Conservation (phyloP, 495 filamentous ascomycete species). For the Penicillium macrosclerotiorum region DNA sequence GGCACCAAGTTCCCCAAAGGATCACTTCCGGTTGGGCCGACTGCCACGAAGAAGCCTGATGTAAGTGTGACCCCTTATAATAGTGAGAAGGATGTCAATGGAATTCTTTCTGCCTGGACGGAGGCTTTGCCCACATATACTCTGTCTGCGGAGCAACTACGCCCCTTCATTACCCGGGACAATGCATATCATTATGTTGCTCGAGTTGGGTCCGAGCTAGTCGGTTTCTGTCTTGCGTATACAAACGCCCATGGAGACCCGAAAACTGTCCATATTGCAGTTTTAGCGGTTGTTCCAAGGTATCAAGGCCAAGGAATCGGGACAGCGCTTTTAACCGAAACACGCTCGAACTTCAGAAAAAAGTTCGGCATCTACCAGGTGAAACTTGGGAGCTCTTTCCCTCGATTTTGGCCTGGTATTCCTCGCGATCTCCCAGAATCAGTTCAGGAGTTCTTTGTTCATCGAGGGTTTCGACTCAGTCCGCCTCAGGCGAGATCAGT, state of each 20-base stretch:
- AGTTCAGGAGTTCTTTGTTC: slow-evolving; percentile 42
- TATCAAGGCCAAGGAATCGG: slow-evolving; percentile 44
- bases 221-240: slow-evolving; percentile 46
- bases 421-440: slow-evolving; percentile 37
- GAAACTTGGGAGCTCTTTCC: slow-evolving; percentile 44
- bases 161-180: slow-evolving; percentile 21
- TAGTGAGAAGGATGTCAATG: slow-evolving; percentile 28
- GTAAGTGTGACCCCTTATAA: slow-evolving; percentile 20
- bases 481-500: slow-evolving; percentile 27
- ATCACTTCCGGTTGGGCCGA: slow-evolving; percentile 33
- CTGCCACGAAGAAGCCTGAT: slow-evolving; percentile 11
- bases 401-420: slow-evolving; percentile 50
- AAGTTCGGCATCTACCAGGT: slow-evolving; percentile 24
- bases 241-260: slow-evolving; percentile 21
- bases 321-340: slow-evolving; percentile 37
- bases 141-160: slow-evolving; percentile 28
- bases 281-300: slow-evolving; percentile 40
- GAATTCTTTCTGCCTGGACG: slow-evolving; percentile 35
- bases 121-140: slow-evolving; percentile 41
- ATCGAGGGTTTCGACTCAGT: slow-evolving; percentile 42
- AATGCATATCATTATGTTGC: slow-evolving; percentile 40
- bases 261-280: slow-evolving; percentile 34
- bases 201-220: slow-evolving; percentile 23
- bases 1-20: slow-evolving; percentile 31
- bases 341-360: slow-evolving; percentile 27